These are phyloP conservation scores for Dictyostelium intermedium DNA, from an alignment of 78 protist genomes.

Conservation along the genomic window DNA sequence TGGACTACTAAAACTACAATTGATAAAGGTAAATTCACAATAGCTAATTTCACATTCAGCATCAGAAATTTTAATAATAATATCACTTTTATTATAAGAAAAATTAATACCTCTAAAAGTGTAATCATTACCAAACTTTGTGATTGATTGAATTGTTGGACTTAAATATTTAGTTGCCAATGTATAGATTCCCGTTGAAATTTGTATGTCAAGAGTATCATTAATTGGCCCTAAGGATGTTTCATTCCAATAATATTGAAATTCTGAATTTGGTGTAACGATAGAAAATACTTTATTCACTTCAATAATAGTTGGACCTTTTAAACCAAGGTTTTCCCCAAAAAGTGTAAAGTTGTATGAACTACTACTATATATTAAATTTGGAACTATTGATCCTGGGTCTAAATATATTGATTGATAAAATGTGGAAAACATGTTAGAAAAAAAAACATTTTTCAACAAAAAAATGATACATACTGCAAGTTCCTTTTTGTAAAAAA, in stretches of 20 bases:
- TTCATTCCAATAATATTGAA: background rate
- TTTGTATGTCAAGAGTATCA: background rate
- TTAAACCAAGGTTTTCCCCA: background rate
- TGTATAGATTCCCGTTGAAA: background rate
- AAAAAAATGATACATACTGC: background rate
- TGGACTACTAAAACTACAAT: background rate
- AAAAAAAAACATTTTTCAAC: no score
- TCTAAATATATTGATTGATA: background rate
- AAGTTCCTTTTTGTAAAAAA: background rate
- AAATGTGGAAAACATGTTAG: no score
- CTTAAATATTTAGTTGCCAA: background rate
- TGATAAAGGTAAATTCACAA: background rate
- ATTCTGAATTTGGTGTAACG: background rate
- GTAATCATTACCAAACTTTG: background rate
- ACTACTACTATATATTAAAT: background rate
- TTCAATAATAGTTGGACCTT: background rate
- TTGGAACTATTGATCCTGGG: background rate
- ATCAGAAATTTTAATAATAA: background rate
- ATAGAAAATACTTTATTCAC: no score
- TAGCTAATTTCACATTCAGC: background rate
- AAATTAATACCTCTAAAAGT: background rate
- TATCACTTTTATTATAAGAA: background rate
- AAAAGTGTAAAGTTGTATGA: background rate
- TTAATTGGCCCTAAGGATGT: background rate
- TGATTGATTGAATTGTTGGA: background rate